Evolutionary conservation across 345 rosid species (phyloP), one percentile per base, ranked within the genome.

Genomic region (Diplotaxis tenuifolia): DNA sequence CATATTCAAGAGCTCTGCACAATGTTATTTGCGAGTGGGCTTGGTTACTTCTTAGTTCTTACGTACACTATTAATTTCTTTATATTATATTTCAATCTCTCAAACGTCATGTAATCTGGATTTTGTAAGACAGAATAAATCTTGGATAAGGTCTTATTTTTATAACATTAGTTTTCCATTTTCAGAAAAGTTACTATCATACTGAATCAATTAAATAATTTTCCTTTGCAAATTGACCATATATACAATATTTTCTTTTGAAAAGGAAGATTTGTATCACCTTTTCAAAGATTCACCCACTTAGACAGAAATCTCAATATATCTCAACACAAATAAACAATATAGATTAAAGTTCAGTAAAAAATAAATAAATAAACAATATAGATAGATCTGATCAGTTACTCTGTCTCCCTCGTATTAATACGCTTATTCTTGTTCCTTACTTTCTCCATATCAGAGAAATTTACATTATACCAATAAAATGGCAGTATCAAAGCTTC

Each of bases 401-500:
- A 21, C 63, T 18, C 20, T 14, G n/a, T 34, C 19, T 45, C 9
- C 21, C 32, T 47, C 10, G 12, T 58, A 65, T 15, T 28, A 31
- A 57, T 34, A 62, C 9, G 2, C 69, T 34, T 52, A 14, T 10
- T n/a, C 18, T 42, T 49, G 36, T 8, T 32, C 67, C 14, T 47
- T 40, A 40, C 9, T 14, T 16, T 40, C 23, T 64, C 54, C 59
- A 56, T 21, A 59, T 1, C 21, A 16, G 12, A 68, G 61, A 28
- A 29, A 58, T 1, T 32, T 38, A 21, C 59, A 20, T 18, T 7
- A 65, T 45, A 65, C 22, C 56, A 68, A 75, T 25, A 75, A 61
- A 62, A 75, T 75, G 79, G 52, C 57, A 62, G 9, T 40, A 4
- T 54, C 79, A 54, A 68, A 62, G 36, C 56, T 75, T 53, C 69